phyloP scores from a whole-genome alignment of 2,329 filamentous ascomycete species.

The Xylariaceae sp. region DNA sequence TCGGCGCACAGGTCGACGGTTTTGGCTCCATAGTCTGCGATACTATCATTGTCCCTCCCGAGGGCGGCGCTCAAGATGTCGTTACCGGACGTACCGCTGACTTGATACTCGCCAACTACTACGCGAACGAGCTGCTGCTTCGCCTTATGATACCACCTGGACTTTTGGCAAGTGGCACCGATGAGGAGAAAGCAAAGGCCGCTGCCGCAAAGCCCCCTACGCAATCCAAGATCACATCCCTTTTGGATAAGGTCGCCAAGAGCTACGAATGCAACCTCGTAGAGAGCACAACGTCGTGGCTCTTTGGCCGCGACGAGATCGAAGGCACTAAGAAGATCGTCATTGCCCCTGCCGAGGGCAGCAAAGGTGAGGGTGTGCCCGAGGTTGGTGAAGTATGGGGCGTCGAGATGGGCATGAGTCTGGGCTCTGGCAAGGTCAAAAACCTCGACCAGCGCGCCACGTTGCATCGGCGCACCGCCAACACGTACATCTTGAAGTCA shows the following conservation, averaged over 20 bases:
- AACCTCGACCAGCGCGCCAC: slow-evolving; percentile 81
- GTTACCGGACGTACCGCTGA: slow-evolving; percentile 78
- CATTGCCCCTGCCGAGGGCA: slow-evolving; percentile 76
- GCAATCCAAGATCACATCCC: slow-evolving; percentile 78
- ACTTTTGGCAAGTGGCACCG: slow-evolving; percentile 73
- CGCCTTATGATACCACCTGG: slow-evolving; percentile 90
- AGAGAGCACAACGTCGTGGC: slow-evolving; percentile 97
- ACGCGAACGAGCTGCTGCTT: slow-evolving; percentile 91
- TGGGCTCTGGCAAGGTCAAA: slow-evolving; percentile 94
- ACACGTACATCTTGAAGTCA: slow-evolving; percentile 90
- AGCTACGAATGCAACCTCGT: slow-evolving; percentile 88
- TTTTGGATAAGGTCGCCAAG: slow-evolving; percentile 90
- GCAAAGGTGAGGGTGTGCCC: slow-evolving; percentile 84
- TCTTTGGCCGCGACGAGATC: slow-evolving; percentile 95
- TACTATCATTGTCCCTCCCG: slow-evolving; percentile 69
- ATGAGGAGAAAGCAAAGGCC: slow-evolving; percentile 94
- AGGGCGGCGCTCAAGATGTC: slow-evolving; percentile 57
- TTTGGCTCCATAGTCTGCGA: slow-evolving; percentile 96
- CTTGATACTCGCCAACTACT: slow-evolving; percentile 84
- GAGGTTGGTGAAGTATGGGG: slow-evolving; percentile 95
- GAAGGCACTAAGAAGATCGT: slow-evolving; percentile 98
- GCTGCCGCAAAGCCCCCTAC: slow-evolving; percentile 75
- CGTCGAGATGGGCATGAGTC: slow-evolving; percentile 89
- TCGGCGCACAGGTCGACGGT: slow-evolving; percentile 97
- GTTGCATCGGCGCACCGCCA: slow-evolving; percentile 86